Evolutionary conservation across 2,329 filamentous ascomycete species (phyloP).

Genomic region (Sphaerostilbella broomeana): DNA sequence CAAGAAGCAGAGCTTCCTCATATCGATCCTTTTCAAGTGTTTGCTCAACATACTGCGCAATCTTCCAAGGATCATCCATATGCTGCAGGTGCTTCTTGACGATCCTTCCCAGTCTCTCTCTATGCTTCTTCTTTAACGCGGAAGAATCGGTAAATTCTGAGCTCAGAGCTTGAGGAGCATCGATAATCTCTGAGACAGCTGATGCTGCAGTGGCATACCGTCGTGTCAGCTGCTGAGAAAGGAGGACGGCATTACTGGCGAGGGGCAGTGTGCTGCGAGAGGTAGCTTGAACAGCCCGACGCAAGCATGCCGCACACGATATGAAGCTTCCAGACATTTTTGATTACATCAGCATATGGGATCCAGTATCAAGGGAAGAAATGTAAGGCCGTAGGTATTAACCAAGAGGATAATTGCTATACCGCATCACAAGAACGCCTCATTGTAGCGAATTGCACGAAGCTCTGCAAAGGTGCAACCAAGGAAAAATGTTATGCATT

Average conservation of each 20-base stretch:
- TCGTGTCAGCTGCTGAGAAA: slow-evolving; percentile 13
- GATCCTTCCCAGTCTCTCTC: slow-evolving; percentile 28
- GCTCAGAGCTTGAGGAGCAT: slow-evolving; percentile 20
- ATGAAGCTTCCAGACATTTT: slow-evolving; percentile 6
- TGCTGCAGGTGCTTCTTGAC: slow-evolving; percentile 53
- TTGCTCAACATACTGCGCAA: slow-evolving; percentile 60
- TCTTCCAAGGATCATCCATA: slow-evolving; percentile 63
- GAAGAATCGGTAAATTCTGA: slow-evolving; percentile 12
- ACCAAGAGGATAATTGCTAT: too few species aligned
- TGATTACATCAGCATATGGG: neutral
- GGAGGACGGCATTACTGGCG: slow-evolving; percentile 6
- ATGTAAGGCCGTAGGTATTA: too few species aligned
- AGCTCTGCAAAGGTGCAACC: too few species aligned
- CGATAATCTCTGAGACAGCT: slow-evolving; percentile 12
- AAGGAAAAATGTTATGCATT: too few species aligned
- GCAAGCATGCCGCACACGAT: slow-evolving; percentile 18
- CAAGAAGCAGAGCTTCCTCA: slow-evolving; percentile 61
- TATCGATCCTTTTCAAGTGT: slow-evolving; percentile 53
- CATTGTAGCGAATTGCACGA: too few species aligned
- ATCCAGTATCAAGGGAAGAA: neutral
- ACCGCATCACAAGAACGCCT: too few species aligned
- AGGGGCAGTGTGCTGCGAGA: slow-evolving; percentile 2
- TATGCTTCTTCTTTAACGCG: slow-evolving; percentile 16
- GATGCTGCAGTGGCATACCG: slow-evolving; percentile 13
- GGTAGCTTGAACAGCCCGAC: slow-evolving; percentile 19